phyloP scores from a whole-genome alignment of 495 filamentous ascomycete genomes.

The Astrothelium macrocarpum region DNA sequence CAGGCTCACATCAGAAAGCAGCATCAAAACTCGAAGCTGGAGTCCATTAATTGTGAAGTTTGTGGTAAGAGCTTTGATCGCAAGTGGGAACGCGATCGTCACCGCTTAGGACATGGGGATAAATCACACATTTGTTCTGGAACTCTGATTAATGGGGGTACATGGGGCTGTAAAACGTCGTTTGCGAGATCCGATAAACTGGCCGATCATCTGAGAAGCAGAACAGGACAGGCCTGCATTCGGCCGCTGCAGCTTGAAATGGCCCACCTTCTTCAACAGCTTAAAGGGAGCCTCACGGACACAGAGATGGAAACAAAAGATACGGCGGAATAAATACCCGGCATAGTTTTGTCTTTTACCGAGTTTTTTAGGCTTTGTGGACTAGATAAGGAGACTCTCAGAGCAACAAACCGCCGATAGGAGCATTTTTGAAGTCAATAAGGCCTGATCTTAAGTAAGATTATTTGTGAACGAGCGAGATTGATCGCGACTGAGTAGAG shows the following conservation, averaged over 20 bases:
- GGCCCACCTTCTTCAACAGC: background rate
- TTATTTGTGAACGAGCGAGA: background rate
- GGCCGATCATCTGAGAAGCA: background rate
- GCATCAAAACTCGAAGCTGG: background rate
- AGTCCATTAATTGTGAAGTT: background rate
- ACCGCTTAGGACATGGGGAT: background rate
- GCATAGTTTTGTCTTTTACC: background rate
- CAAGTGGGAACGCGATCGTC: background rate
- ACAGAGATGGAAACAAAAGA: background rate
- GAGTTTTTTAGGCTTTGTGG: background rate
- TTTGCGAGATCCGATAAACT: background rate
- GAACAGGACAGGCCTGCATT: background rate
- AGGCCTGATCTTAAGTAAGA: background rate
- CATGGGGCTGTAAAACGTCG: background rate
- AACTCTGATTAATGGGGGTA: background rate
- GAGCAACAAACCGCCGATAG: background rate
- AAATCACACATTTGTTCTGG: background rate
- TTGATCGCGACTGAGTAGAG: background rate
- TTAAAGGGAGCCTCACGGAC: background rate
- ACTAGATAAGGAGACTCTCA: background rate
- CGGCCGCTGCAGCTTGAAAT: background rate
- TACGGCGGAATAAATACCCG: background rate
- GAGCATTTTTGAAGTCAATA: background rate
- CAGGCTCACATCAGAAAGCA: background rate
- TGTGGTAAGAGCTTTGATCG: background rate